Percentiles rank a stretch among this genome's conserved stretches.
Conservation (phyloP, 257 asterid species). For the Solanum medicagineum region DNA sequence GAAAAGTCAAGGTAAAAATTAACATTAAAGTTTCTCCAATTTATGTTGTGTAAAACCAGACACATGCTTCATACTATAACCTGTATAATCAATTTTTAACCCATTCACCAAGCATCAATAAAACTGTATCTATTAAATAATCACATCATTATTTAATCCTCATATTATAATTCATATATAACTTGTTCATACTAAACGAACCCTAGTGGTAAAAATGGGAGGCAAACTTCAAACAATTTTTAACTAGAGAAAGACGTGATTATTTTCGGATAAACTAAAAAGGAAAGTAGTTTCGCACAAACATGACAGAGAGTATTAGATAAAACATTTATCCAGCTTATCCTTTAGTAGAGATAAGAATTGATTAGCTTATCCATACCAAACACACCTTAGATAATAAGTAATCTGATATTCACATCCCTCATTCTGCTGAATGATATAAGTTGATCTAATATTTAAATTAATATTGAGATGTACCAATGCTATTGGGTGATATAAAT, state of each 20-base stretch:
- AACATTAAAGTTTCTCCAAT: background rate
- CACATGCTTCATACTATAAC: background rate
- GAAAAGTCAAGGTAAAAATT: background rate
- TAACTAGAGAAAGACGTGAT: background rate
- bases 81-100: background rate
- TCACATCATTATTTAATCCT: background rate
- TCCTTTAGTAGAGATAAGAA: background rate
- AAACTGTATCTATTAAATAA: background rate
- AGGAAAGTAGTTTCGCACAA: background rate
- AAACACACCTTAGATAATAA: background rate
- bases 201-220: background rate
- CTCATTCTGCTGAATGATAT: background rate
- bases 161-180: background rate
- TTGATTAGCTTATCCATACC: background rate
- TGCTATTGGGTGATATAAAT: background rate
- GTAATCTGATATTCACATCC: background rate
- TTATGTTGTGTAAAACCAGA: background rate
- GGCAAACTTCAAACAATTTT: background rate
- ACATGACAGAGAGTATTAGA: background rate
- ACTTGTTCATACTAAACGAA: background rate
- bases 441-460: background rate
- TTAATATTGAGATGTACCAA: background rate
- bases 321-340: background rate
- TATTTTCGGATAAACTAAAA: background rate
- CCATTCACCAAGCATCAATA: background rate